These are phyloP conservation scores for Ensete glaucum DNA, from an alignment of 176 grass and related monocot genomes.

Conservation along the genomic window DNA sequence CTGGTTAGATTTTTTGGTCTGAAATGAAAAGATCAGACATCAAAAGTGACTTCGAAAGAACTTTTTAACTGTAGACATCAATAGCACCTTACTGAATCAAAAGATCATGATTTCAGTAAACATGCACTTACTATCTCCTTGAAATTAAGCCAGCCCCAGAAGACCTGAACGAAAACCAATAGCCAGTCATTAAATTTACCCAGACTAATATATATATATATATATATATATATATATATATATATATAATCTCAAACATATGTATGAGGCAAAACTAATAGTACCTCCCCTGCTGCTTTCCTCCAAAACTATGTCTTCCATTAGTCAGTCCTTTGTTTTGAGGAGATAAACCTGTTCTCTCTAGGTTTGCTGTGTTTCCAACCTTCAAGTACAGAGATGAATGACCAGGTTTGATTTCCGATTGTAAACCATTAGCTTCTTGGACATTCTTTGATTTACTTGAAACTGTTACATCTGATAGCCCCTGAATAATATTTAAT, in stretches of 20 bases:
- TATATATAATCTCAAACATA: conserved; percentile 4
- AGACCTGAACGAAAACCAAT: conserved; percentile 26
- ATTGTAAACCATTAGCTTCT: conserved; percentile 32
- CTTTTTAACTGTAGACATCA: too few species aligned
- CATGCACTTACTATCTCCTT: conserved; percentile 35
- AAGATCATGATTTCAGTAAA: background rate
- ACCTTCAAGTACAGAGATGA: conserved; percentile 23
- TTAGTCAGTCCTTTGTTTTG: conserved; percentile 38
- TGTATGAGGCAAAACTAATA: conserved; percentile 9
- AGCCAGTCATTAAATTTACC: background rate
- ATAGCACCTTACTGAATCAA: too few species aligned
- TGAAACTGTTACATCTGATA: conserved; percentile 46
- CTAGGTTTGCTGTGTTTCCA: conserved; percentile 38
- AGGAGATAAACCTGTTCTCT: conserved; percentile 22
- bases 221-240: background rate
- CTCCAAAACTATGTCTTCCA: conserved; percentile 45
- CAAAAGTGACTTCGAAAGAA: too few species aligned
- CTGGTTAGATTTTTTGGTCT: too few species aligned
- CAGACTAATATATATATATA: background rate
- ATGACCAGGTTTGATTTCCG: conserved; percentile 37
- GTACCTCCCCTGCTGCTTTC: conserved; percentile 63
- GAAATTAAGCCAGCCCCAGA: conserved; percentile 30
- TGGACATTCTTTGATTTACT: conserved; percentile 39
- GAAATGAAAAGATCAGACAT: too few species aligned
- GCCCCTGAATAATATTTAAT: conserved; percentile 50